Evolutionary conservation across 805 yeast species (phyloP).

Genomic region (Saccharomyces kudriavzevii): DNA sequence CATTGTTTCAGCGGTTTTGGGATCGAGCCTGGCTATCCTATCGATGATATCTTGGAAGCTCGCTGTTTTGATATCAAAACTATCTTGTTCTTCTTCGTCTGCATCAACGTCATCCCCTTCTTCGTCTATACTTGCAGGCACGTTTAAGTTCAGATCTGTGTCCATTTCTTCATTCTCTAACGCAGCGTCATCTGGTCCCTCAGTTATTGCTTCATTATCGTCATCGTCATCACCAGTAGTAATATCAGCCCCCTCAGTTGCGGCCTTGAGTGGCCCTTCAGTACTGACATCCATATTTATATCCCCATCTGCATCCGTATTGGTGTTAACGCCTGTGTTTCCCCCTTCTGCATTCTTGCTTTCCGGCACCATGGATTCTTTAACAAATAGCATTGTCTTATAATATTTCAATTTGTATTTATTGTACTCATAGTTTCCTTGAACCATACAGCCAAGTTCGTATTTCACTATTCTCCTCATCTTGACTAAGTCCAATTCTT

Average conservation of each 20-base stretch:
- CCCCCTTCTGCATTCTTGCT: slow-evolving; percentile 16
- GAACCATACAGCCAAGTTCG: slow-evolving; percentile 54
- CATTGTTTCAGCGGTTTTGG: slow-evolving; percentile 18
- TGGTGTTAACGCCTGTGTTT: slow-evolving; percentile 17
- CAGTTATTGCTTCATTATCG: slow-evolving; percentile 28
- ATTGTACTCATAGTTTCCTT: slow-evolving; percentile 41
- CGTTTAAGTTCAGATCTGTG: slow-evolving; percentile 24
- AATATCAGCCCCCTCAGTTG: slow-evolving; percentile 2
- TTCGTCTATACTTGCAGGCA: slow-evolving; percentile 18
- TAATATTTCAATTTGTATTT: slow-evolving; percentile 31
- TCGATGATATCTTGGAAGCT: slow-evolving; percentile 26
- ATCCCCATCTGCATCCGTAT: slow-evolving; percentile 25
- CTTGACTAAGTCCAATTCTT: slow-evolving; percentile 50
- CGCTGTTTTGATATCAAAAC: slow-evolving; percentile 24
- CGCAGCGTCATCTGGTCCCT: slow-evolving; percentile 27
- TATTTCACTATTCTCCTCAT: slow-evolving; percentile 64
- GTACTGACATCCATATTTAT: slow-evolving; percentile 15
- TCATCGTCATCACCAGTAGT: slow-evolving; percentile 19
- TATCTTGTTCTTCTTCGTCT: slow-evolving; percentile 12
- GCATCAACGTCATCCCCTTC: slow-evolving; percentile 17
- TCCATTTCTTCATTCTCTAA: slow-evolving; percentile 28
- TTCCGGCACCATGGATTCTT: slow-evolving; percentile 30
- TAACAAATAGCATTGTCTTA: slow-evolving; percentile 38
- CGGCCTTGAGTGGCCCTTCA: slow-evolving; percentile 3
- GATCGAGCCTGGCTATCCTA: slow-evolving; percentile 21